Conservation (phyloP, 768 basidiomycete genomes). For the Sporobolomyces pararoseus region DNA sequence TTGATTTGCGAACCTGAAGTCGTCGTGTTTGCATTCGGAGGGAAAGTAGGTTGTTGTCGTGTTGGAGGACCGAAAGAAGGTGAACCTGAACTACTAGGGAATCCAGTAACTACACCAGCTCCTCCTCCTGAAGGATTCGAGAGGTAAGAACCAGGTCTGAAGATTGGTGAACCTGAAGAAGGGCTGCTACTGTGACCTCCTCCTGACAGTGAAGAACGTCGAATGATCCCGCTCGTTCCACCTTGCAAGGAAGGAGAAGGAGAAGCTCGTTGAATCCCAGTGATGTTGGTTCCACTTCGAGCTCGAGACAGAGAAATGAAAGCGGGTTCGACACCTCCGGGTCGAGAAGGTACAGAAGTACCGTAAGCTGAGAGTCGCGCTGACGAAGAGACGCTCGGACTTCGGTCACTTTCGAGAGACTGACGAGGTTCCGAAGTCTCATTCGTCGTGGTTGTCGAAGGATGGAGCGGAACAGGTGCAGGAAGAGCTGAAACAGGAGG, state of each 20-base stretch:
- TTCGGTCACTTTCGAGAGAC: background rate
- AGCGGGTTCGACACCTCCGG: slow-evolving; percentile 34
- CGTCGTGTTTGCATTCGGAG: background rate
- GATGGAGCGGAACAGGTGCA: slow-evolving; percentile 12
- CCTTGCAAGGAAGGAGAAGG: background rate
- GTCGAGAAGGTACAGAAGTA: slow-evolving; percentile 6
- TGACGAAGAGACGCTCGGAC: background rate
- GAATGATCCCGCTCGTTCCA: slow-evolving; percentile 2
- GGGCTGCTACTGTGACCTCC: slow-evolving; percentile 3
- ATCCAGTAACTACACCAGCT: background rate
- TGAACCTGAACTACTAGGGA: background rate
- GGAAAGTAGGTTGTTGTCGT: slow-evolving; percentile 1
- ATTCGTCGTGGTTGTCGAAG: background rate
- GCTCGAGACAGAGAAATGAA: slow-evolving; percentile 38
- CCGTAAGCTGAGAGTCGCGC: slow-evolving; percentile 1
- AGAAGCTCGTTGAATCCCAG: slow-evolving; percentile 18
- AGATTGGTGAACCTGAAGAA: slow-evolving; percentile 24
- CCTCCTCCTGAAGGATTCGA: background rate
- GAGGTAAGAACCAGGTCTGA: slow-evolving; percentile 34
- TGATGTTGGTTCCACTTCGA: background rate
- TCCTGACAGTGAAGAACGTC: background rate
- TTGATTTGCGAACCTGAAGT: slow-evolving; percentile 1
- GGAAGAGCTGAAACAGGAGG: slow-evolving; percentile 3
- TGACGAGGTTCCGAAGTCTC: background rate
- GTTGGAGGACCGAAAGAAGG: slow-evolving; percentile 16